Percentiles rank a stretch among this genome's conserved stretches.
phyloP scores from a whole-genome alignment of 2,329 filamentous ascomycete genomes.

The Purpureocillium lavendulum region DNA sequence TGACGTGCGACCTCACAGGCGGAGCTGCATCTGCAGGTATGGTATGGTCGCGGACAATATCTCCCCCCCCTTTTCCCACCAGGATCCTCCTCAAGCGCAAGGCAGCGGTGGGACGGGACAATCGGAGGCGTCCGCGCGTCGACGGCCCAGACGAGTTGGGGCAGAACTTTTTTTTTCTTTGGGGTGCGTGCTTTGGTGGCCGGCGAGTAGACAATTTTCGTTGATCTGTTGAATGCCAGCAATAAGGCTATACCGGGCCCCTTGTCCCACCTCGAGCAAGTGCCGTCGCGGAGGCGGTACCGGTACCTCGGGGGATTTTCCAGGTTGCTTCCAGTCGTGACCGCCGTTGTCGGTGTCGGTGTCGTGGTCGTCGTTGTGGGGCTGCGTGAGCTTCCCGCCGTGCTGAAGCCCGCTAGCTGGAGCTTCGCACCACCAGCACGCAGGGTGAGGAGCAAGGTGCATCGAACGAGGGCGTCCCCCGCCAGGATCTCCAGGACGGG shows the following conservation, averaged over 20 bases:
- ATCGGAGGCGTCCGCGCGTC: slow-evolving; percentile 2
- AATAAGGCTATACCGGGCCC: slow-evolving; percentile 1
- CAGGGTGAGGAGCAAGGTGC: too few relatives aligned
- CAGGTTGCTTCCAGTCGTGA: too few relatives aligned
- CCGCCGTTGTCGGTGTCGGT: slow-evolving; percentile 4
- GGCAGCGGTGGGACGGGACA: not conserved
- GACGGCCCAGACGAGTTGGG: slow-evolving; percentile 11
- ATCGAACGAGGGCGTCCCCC: too few relatives aligned
- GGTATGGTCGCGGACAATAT: too few relatives aligned
- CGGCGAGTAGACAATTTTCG: slow-evolving; percentile 2
- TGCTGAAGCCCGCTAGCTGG: too few relatives aligned
- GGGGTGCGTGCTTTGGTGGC: slow-evolving; percentile 1
- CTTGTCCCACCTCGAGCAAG: slow-evolving; percentile 4
- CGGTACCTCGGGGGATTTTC: slow-evolving; percentile 5
- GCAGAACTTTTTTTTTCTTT: slow-evolving; percentile 6
- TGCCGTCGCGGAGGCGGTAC: slow-evolving; percentile 4
- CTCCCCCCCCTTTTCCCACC: not conserved
- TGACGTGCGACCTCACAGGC: too few relatives aligned
- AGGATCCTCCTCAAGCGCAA: not conserved
- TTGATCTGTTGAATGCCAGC: slow-evolving; percentile 9
- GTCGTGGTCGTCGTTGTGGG: not conserved
- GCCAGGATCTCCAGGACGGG: too few relatives aligned
- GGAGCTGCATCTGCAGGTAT: too few relatives aligned
- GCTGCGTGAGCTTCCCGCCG: not conserved
- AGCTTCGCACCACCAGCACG: too few relatives aligned